Evolutionary conservation across 2,329 filamentous ascomycete species (phyloP), one percentile per base, ranked within the genome.

Genomic region (Fusarium domesticum): DNA sequence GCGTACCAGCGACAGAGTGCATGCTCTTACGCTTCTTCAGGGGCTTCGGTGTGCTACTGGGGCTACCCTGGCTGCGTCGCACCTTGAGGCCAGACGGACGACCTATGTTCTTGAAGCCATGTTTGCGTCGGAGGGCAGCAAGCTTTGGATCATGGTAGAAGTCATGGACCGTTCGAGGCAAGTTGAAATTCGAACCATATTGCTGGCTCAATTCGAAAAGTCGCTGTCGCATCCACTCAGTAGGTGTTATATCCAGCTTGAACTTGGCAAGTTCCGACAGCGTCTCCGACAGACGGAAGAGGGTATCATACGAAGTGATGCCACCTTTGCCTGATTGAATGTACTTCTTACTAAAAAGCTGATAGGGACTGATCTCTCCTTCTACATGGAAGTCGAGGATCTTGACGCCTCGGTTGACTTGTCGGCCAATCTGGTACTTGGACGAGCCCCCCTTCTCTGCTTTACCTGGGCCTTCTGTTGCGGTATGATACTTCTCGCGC

Each of bases 141-240:
- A 81, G 61, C 56, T 80, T 80, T 0, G 65, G 61, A 52, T 82
- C 78, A 51, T 78, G 75, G 49, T 81, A 82, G 16, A 81, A 70
- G 52, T 77, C 71, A 39, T 77, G 72, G 2, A 77, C 70, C 2
- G 70, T 74, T 54, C 70, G 72, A 35, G 71, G 70, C 16, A 81
- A 62, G 55, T 72, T 78, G 53, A 81, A 81, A 14, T 66, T 65
- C 3, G 71, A 55, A 1, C 75, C 74, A 31, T 73, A 62, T 15
- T 64, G 50, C 36, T 59, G 37, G 30, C 70, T 67, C 12, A 80
- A 61, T 59, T 81, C 76, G 48, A 75, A 67, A 37, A 81, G 66
- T 11, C 78, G 74, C 28, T 81, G 77, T 4, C 78, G 74, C 41
- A 81, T 64, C 78, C 78, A 82, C 18, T 80, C 70, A 3, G 78